A percentile compares a stretch with the other conserved stretches of the same genome.
These are phyloP conservation scores for Vigna angularis DNA, from an alignment of 306 rosid species.

Conservation along the genomic window DNA sequence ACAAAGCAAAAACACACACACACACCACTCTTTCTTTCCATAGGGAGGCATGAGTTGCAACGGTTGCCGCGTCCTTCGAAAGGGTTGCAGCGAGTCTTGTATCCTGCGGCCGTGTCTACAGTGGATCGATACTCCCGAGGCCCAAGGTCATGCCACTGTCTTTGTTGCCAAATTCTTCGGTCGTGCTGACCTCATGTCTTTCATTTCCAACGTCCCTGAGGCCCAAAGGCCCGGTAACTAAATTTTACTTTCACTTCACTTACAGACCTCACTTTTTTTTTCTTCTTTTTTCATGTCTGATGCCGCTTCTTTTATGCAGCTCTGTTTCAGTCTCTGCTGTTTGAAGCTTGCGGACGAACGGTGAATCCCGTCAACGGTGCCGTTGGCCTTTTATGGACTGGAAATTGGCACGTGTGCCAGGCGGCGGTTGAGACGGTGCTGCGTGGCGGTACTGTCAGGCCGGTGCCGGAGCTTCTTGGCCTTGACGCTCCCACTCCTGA, in stretches of 20 bases:
- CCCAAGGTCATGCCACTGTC: slow-evolving; percentile 96
- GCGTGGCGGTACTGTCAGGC: slow-evolving; percentile 71
- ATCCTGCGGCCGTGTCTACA: slow-evolving; percentile 88
- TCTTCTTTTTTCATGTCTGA: neutral
- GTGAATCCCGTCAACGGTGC: slow-evolving; percentile 92
- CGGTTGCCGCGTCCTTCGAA: slow-evolving; percentile 97
- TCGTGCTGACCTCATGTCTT: slow-evolving; percentile 98
- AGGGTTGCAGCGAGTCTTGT: slow-evolving; percentile 97
- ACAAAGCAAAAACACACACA: neutral
- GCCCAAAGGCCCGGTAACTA: slow-evolving; percentile 75
- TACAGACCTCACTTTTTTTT: neutral
- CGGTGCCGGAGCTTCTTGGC: slow-evolving; percentile 66
- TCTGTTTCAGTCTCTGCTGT: slow-evolving; percentile 78
- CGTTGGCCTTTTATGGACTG: slow-evolving; percentile 83
- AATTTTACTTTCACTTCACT: neutral
- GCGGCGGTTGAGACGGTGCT: slow-evolving; percentile 89
- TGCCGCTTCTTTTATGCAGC: slow-evolving; percentile 46
- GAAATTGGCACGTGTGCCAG: slow-evolving; percentile 93
- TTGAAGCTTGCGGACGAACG: slow-evolving; percentile 90
- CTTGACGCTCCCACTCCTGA: slow-evolving; percentile 50
- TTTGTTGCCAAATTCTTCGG: slow-evolving; percentile 99
- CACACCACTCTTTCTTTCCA: neutral
- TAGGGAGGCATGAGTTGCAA: slow-evolving; percentile 80
- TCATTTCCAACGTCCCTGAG: slow-evolving; percentile 92
- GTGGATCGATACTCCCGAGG: slow-evolving; percentile 88